Base-by-base conservation (phyloP, 192 early-diverging fungal genomes). In the Backusella sp. region DNA sequence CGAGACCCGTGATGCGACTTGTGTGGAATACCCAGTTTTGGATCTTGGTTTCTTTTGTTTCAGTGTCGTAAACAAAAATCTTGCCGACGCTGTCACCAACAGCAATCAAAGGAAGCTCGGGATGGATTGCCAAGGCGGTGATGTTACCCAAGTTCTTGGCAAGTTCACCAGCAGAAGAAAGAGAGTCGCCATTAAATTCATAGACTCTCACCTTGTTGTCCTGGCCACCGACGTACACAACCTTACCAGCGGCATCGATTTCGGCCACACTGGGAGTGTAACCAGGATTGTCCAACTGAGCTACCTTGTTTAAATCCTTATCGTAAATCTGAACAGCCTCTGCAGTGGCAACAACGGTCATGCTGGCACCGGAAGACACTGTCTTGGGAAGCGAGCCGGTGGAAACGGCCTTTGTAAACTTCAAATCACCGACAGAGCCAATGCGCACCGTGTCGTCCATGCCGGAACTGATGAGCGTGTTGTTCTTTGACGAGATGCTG, bases 21-120 rank as follows among this genome's bases (percentile, higher is more conserved):
- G 88, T 91, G 80, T 99, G 97, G 83, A 93, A 94, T 30, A 93
- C 91, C 96, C 96, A 99, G 26, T 91, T 90, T 68, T 86, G 76
- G n/a, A 89, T 81, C 41, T 82, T 83, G 0, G 84, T 39, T 30
- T 84, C 82, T 56, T 90, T 87, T 3, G 86, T 84, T 0, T 71
- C 79, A 0, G 91, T 82, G 52, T 90, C 86, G 69, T 92, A 93
- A 3, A 94, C 92, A 42, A 88, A 74, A 62, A 99, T 93, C 78
- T 92, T 94, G 41, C 96, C 91, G 26, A 86, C 84, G 15, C 89
- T 80, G 77, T 99, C 96, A 42, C 93, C 97, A 0, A 87, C 88
- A 5, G 96, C 96, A 69, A 97, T 76, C 66, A 94, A 79, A 0
- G 77, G 80, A 28, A 93, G 93, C 44, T 92, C 83, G 7, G 95